A percentile compares a stretch with the other conserved stretches of the same genome.
Evolutionary conservation across 1,139 yeast species (phyloP).

Genomic region (Zygosaccharomyces sapae): DNA sequence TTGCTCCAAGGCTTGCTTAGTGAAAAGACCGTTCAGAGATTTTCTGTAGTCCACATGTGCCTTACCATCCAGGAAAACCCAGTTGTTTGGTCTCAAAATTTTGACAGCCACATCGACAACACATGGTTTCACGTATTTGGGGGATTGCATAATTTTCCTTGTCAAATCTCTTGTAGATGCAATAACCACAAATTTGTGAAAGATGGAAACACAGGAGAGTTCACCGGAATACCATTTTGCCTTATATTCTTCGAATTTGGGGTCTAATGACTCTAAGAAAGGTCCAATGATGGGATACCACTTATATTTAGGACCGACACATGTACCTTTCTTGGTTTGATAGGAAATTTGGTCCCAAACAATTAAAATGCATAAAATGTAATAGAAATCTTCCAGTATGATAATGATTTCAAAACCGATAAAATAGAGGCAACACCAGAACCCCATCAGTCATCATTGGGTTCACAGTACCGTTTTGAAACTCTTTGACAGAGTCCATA

Average conservation of each 20-base stretch:
- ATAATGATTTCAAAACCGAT: conserved; percentile 22
- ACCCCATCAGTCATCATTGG: neutral
- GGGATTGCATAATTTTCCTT: conserved; percentile 80
- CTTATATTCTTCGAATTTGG: conserved; percentile 88
- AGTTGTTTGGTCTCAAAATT: conserved; percentile 87
- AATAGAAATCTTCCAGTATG: conserved; percentile 51
- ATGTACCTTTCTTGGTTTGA: conserved; percentile 71
- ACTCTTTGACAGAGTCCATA: conserved; percentile 7
- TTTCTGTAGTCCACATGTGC: conserved; percentile 90
- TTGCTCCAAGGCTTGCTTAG: conserved; percentile 72
- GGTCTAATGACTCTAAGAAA: conserved; percentile 90
- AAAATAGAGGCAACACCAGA: conserved; percentile 6
- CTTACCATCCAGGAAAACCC: conserved; percentile 97
- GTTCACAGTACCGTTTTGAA: conserved; percentile 11
- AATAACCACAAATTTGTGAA: conserved; percentile 95
- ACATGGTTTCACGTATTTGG: conserved; percentile 89
- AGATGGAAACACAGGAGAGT: conserved; percentile 90
- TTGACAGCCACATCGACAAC: conserved; percentile 95
- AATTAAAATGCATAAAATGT: conserved; percentile 51
- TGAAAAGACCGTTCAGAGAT: conserved; percentile 83
- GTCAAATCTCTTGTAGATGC: conserved; percentile 89
- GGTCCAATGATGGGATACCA: conserved; percentile 96
- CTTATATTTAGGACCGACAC: conserved; percentile 85
- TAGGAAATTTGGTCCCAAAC: conserved; percentile 80
- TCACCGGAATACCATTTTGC: conserved; percentile 96